Conservation (phyloP, 805 yeast genomes). For the Debaryomyces hansenii region DNA sequence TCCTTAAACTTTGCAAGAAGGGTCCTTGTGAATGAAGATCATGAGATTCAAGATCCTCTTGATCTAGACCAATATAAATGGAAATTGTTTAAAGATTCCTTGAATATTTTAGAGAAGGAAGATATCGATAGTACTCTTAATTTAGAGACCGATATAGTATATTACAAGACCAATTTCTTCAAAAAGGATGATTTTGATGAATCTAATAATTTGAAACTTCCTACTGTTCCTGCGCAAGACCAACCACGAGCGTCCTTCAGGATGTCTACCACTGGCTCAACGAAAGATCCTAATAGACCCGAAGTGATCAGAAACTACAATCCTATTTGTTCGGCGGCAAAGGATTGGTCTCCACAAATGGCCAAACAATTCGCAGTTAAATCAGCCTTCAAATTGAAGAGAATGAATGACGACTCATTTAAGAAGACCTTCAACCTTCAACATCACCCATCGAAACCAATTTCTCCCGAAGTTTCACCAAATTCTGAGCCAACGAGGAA, state of each 20-base stretch:
- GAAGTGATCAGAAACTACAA: conserved; percentile 13
- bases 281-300: conserved; percentile 2
- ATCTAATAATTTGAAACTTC: not conserved
- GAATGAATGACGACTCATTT: conserved; percentile 39
- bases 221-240: conserved; percentile 9
- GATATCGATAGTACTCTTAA: conserved; percentile 31
- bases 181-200: conserved; percentile 31
- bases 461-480: conserved; percentile 45
- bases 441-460: conserved; percentile 33
- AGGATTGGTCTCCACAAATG: conserved; percentile 36
- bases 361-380: conserved; percentile 27
- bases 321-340: conserved; percentile 41
- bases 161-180: conserved; percentile 44
- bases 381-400: conserved; percentile 34
- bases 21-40: conserved; percentile 9
- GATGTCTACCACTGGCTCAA: conserved; percentile 8
- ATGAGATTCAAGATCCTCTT: conserved; percentile 12
- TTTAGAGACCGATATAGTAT: conserved; percentile 42
- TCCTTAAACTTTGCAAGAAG: conserved; percentile 33
- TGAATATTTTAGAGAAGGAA: conserved; percentile 25
- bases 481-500: conserved; percentile 40
- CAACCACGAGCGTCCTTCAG: conserved; percentile 38
- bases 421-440: conserved; percentile 28
- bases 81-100: conserved; percentile 33
- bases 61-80: conserved; percentile 21